phyloP scores from a whole-genome alignment of 352 stramenopile genomes.

The Lagenidium giganteum region DNA sequence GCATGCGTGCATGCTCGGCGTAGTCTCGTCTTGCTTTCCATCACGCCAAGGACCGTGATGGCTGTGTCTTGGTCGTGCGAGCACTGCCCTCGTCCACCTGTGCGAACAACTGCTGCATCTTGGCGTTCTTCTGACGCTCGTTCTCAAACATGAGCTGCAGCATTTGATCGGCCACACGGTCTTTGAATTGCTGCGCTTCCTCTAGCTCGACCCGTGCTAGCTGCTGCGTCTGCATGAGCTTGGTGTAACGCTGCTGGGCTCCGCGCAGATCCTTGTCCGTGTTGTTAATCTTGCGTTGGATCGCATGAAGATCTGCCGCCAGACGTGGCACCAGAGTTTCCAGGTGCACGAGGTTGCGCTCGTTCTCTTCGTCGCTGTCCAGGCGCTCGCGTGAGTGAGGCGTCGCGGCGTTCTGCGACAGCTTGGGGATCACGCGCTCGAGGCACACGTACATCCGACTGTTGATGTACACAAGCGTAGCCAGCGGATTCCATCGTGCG shows the following conservation, averaged over 20 bases:
- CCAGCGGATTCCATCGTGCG: constrained; percentile 24
- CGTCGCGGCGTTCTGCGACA: constrained; percentile 16
- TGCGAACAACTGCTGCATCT: constrained; percentile 74
- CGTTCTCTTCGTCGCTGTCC: constrained; percentile 34
- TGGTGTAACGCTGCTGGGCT: constrained; percentile 26
- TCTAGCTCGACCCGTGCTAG: constrained; percentile 65
- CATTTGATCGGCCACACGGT: constrained; percentile 71
- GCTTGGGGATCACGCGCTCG: constrained; percentile 35
- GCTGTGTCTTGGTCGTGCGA: neutral
- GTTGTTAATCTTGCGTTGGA: constrained; percentile 42
- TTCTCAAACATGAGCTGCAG: constrained; percentile 60
- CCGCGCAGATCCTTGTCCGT: constrained; percentile 33
- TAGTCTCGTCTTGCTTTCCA: too few species aligned
- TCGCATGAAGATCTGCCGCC: constrained; percentile 33
- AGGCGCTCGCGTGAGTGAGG: constrained; percentile 22
- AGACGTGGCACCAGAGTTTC: constrained; percentile 61
- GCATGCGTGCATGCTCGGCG: too few species aligned
- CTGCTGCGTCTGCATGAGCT: constrained; percentile 39
- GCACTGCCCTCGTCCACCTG: constrained; percentile 31
- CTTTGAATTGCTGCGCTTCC: constrained; percentile 69
- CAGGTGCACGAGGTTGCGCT: constrained; percentile 47
- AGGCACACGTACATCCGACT: constrained; percentile 54
- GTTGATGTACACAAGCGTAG: constrained; percentile 54
- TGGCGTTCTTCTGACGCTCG: constrained; percentile 63
- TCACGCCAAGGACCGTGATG: too few species aligned